Base-by-base conservation (phyloP, 176 grass and related monocot genomes). In the Puccinellia tenuiflora region DNA sequence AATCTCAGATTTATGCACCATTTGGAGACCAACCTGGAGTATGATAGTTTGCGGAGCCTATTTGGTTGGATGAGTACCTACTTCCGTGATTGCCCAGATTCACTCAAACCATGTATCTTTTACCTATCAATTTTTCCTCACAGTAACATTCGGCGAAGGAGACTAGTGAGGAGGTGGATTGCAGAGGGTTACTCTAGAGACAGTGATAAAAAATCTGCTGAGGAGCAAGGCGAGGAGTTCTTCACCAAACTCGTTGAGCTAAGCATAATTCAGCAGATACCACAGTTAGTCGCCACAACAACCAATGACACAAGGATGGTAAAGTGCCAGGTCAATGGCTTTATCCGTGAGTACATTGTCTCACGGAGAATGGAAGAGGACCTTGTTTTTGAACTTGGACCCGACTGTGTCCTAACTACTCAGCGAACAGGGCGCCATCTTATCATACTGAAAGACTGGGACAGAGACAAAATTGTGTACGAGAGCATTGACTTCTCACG, bases 51-150 rank as follows among this genome's bases (percentile, higher is more conserved):
- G n/a, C n/a, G n/a, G n/a, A n/a, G n/a, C n/a, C n/a, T n/a, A n/a
- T 83, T 45, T 76, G 1, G 5, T 51, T 80, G 34, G 82, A 14
- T 88, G 72, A 14, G 20, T n/a, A 83, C 61, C 25, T 85, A 77
- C 24, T 77, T 85, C 7, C 73, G 1, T 33, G 11, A 25, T 3
- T 85, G 83, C 7, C 86, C 86, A 0, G 80, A 88, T 50, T 30
- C 15, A 26, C 65, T 86, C 8, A 88, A 91, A 37, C 85, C 85
- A 16, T 88, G 81, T 26, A 76, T 91, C 34, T 84, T 91, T 26
- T 88, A 91, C 12, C 16, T 91, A 6, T 67, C 53, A 5, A 53
- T 87, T 5, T 90, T 83, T 79, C 84, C 63, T n/a, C n/a, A n/a
- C n/a, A n/a, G n/a, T n/a, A 46, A 14, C 8, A 62, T 88, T 9